Conservation (phyloP, 2,329 filamentous ascomycete genomes). For the Cryphonectria naterciae region DNA sequence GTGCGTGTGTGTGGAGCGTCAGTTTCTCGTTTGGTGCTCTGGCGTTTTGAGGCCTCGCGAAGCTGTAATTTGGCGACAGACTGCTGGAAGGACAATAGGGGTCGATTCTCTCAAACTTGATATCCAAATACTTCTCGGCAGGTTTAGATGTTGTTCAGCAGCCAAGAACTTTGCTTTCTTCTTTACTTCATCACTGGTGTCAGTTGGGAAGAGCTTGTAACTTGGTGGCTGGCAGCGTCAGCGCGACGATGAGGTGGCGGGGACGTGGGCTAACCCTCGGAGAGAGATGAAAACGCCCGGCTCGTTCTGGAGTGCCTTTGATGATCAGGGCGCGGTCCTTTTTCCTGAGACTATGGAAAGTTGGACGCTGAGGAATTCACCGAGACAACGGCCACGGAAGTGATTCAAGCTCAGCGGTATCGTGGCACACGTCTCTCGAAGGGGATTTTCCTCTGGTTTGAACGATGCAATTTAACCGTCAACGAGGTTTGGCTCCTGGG, state of each 20-base stretch:
- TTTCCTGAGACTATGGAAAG: too few relatives aligned
- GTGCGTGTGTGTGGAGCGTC: background rate
- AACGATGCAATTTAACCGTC: too few relatives aligned
- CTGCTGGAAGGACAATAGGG: background rate
- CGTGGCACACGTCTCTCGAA: too few relatives aligned
- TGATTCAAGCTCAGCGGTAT: too few relatives aligned
- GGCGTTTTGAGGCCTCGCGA: background rate
- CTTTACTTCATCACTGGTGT: background rate
- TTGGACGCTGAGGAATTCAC: constrained; percentile 56
- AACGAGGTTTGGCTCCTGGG: too few relatives aligned
- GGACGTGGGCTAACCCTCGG: too few relatives aligned
- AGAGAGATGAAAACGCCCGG: constrained; percentile 36
- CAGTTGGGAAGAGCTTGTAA: background rate
- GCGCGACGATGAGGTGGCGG: background rate
- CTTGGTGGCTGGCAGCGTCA: background rate
- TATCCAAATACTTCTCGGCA: background rate
- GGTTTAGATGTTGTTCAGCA: background rate
- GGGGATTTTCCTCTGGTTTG: too few relatives aligned
- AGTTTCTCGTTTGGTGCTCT: background rate
- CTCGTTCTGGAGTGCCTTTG: constrained; percentile 72
- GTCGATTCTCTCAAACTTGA: background rate
- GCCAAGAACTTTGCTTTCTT: background rate
- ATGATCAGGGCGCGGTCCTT: constrained; percentile 66
- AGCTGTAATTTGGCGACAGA: background rate
- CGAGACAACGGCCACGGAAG: constrained; percentile 36